These are phyloP conservation scores for Glonium stellatum DNA, from an alignment of 495 filamentous ascomycete species.

Conservation along the genomic window DNA sequence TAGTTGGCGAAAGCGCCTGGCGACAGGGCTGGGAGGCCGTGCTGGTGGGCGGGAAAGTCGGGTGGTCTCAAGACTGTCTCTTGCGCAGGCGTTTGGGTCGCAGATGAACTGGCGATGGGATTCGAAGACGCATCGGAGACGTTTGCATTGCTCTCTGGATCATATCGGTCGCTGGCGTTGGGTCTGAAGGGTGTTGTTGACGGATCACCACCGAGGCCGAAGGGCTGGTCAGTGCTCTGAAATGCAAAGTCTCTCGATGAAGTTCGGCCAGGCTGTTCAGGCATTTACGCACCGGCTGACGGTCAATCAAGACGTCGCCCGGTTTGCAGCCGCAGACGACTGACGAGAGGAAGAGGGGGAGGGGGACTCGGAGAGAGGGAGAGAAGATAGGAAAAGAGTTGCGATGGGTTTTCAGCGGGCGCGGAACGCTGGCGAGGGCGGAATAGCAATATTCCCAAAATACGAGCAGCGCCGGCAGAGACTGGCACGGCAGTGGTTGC, in stretches of 20 bases:
- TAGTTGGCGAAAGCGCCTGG: slow-evolving; percentile 13
- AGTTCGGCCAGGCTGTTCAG: slow-evolving; percentile 20
- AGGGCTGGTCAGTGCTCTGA: slow-evolving; percentile 28
- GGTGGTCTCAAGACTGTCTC: slow-evolving; percentile 7
- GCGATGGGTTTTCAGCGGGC: not conserved
- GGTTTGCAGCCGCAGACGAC: slow-evolving; percentile 2
- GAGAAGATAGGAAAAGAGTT: not conserved
- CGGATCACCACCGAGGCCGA: slow-evolving; percentile 2
- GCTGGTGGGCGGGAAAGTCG: slow-evolving; percentile 11
- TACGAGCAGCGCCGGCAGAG: not conserved
- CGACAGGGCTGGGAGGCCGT: slow-evolving; percentile 2
- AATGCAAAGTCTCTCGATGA: slow-evolving; percentile 29
- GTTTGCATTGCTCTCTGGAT: slow-evolving; percentile 14
- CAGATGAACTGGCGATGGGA: not conserved
- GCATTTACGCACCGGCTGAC: slow-evolving; percentile 19
- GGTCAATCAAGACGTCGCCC: slow-evolving; percentile 9
- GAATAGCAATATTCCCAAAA: slow-evolving; percentile 7
- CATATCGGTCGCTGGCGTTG: slow-evolving; percentile 16
- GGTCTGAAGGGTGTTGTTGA: slow-evolving; percentile 2
- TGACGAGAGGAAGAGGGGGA: not conserved
- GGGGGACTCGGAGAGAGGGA: not conserved
- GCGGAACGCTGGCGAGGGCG: not conserved
- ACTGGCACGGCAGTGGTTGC: too few relatives aligned
- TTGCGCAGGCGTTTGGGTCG: slow-evolving; percentile 7
- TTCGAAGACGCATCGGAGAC: not conserved